Evolutionary conservation across 2,329 filamentous ascomycete species (phyloP), one percentile per base, ranked within the genome.

Genomic region (Alternaria ventricosa): DNA sequence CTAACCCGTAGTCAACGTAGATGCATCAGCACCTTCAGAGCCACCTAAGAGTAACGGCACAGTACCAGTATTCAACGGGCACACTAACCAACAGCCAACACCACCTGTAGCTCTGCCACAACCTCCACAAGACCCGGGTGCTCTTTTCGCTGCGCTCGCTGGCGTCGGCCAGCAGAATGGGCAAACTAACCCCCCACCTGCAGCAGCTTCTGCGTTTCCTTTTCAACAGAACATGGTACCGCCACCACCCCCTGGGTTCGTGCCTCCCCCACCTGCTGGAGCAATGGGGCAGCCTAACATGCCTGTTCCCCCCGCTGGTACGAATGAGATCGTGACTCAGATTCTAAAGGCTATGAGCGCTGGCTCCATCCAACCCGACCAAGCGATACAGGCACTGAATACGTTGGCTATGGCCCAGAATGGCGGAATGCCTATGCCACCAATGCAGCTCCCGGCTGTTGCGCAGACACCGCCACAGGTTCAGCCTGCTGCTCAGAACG

Each of bases 71-170:
- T 63, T 65, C 49, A 59, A 51, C 55, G 56, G 47, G 56, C 76
- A 73, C 30, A 71, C 74, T 78, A 77, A 78, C 57, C 54, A 64
- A 33, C 74, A 75, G 62, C 68, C 65, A 58, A 45, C 63, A 68
- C 70, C 69, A 15, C 64, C 68, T 28, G 49, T 66, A 53, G 54
- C 66, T 57, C 62, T 71, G 41, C 36, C 66, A 36, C 67, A 72
- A 55, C 57, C 69, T 56, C 64, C 68, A 22, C 75, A 75, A 59
- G 77, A 77, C 62, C 61, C 73, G 33, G 70, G 65, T 61, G 71
- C 78, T 63, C 61, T 80, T 28, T 74, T 78, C 63, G 77, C 78
- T 49, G 75, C 76, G 11, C 71, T 81, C 53, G 74, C 75, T 46
- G 67, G 69, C 46, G 63, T 77, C 55, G 71, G 70, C 27, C 78